phyloP scores from a whole-genome alignment of 805 yeast genomes.

The Ogataea angusta region DNA sequence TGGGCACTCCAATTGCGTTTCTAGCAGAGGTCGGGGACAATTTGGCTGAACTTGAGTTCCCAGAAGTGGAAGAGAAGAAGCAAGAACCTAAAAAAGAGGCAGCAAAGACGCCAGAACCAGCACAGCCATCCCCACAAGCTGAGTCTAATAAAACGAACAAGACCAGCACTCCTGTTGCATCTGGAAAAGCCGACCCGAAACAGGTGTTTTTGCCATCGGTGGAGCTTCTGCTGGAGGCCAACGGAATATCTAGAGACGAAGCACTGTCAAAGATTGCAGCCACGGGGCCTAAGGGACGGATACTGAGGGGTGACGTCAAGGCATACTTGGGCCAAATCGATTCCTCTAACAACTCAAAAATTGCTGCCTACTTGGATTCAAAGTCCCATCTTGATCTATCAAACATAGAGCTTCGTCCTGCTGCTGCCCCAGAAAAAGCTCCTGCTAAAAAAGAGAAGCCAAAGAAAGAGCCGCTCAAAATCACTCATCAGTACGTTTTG shows the following conservation, averaged over 20 bases:
- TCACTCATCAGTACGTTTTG: conserved; percentile 32
- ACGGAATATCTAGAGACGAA: conserved; percentile 63
- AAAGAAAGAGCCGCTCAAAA: conserved; percentile 33
- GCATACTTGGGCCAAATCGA: conserved; percentile 77
- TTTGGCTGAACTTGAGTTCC: conserved; percentile 57
- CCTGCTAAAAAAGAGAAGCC: conserved; percentile 27
- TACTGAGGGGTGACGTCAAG: conserved; percentile 87
- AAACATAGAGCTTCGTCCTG: conserved; percentile 48
- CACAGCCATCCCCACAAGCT: conserved; percentile 20
- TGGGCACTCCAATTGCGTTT: conserved; percentile 87
- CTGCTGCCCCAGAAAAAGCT: conserved; percentile 8
- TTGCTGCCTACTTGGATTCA: conserved; percentile 54
- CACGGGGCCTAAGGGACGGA: conserved; percentile 84
- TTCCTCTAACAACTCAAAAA: conserved; percentile 45
- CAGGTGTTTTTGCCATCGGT: conserved; percentile 83
- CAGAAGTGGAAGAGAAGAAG: conserved; percentile 38
- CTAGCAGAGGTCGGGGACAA: conserved; percentile 89
- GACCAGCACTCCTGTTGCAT: conserved; percentile 12
- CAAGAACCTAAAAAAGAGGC: conserved; percentile 19
- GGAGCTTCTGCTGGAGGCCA: conserved; percentile 53
- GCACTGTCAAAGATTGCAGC: conserved; percentile 74
- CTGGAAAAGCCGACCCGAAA: conserved; percentile 52
- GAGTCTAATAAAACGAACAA: conserved; percentile 14
- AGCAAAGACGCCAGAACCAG: conserved; percentile 17
- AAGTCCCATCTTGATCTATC: conserved; percentile 69